Evolutionary conservation across 306 rosid species (phyloP).

Genomic region (Parietaria judaica): DNA sequence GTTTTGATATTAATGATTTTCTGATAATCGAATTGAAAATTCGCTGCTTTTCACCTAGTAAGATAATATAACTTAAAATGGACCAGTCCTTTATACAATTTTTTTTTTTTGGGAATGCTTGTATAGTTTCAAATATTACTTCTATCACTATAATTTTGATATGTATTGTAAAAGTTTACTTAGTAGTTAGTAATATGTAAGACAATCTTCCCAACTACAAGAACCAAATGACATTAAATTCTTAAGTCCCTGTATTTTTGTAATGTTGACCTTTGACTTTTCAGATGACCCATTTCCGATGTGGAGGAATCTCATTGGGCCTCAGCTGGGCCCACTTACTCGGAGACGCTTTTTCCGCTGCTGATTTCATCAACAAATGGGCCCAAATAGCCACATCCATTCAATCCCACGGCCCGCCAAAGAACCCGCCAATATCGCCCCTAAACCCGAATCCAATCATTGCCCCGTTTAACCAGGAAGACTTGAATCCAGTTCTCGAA

Average conservation of each 20-base stretch:
- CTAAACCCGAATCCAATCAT: neutral
- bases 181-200: too few species aligned
- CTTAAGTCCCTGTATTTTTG: neutral
- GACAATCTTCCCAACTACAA: too few species aligned
- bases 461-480: neutral
- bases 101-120: too few species aligned
- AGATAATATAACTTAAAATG: too few species aligned
- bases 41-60: too few species aligned
- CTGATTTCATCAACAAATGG: conserved; percentile 42
- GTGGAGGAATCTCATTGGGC: conserved; percentile 73
- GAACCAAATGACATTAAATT: too few species aligned
- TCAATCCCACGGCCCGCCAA: conserved; percentile 5
- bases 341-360: conserved; percentile 51
- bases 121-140: too few species aligned
- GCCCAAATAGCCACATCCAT: conserved; percentile 17
- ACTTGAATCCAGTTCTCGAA: conserved; percentile 17
- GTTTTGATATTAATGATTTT: too few species aligned
- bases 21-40: too few species aligned
- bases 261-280: neutral
- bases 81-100: too few species aligned
- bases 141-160: too few species aligned
- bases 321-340: conserved; percentile 78
- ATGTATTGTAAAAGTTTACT: too few species aligned
- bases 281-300: conserved; percentile 53
- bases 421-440: conserved; percentile 10